Evolutionary conservation across 2,329 filamentous ascomycete genomes (phyloP), one percentile per base, ranked within the genome.

Genomic region (Paraphoma sp.): DNA sequence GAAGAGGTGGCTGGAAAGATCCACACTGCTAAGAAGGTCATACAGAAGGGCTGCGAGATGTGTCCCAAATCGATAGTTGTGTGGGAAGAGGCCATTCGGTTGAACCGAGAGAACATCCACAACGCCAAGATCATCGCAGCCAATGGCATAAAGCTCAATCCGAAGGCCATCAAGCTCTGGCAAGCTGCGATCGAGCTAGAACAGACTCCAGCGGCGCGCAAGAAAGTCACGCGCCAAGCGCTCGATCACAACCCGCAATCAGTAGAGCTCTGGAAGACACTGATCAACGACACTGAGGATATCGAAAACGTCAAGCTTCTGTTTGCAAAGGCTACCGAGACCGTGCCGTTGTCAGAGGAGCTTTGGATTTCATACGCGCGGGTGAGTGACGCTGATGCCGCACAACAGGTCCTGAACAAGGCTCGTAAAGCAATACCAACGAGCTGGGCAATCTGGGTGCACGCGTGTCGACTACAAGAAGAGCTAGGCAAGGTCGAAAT

Each of bases 81-180:
- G 6, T 99, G 96, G 96, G 80, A 98, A 41, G 95, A 99, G 76
- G 96, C 94, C 53, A 98, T 99, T 64, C 87, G 93, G 51, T 82
- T 99, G 2, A 97, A 97, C 60, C 60, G 65, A 3, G 73, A 76
- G 48, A 92, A 97, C 70, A 88, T 89, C 23, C 89, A 92, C 51
- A 99, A 98, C 69, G 93, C 94, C 53, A 98, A 97, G 78, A 88
- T 99, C 59, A 97, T 99, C 64, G 95, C 93, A 6, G 92, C 93
- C 8, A 89, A 93, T 64, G 95, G 94, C 3, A 96, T 99, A 71
- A 92, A 96, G 76, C 88, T 92, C 50, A 98, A 98, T 66, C 89
- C 92, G 59, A 87, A 88, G 53, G 97, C 93, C 0, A 93, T 97
- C 9, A 86, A 89, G 62, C 81, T 99, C 8, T 99, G 95, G 95